Percentiles rank a stretch among this genome's conserved stretches.
These are phyloP conservation scores for Boechera divaricarpa DNA, from an alignment of 345 rosid genomes.

Conservation along the genomic window DNA sequence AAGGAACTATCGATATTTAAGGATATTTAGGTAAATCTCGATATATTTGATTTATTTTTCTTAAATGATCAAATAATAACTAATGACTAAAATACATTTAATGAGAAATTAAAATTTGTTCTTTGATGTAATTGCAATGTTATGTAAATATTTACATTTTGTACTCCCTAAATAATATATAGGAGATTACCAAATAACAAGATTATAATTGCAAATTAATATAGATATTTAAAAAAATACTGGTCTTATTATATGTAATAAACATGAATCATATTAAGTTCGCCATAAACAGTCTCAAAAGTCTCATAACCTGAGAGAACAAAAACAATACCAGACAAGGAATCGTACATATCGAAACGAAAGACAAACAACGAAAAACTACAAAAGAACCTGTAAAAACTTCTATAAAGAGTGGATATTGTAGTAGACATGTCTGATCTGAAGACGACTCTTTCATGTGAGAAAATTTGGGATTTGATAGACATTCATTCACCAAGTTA, in stretches of 20 bases:
- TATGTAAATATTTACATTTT: no score
- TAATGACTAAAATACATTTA: no score
- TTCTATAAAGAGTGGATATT: conserved; percentile 19
- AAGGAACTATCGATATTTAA: no score
- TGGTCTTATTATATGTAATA: not conserved
- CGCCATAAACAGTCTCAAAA: conserved; percentile 27
- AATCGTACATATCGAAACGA: conserved; percentile 14
- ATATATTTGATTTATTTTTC: no score
- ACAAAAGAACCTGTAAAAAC: conserved; percentile 12
- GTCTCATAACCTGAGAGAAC: conserved; percentile 29
- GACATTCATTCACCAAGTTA: conserved; percentile 21
- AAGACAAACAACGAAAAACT: not conserved
- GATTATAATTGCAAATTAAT: no score
- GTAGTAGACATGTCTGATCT: not conserved
- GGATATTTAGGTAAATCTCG: no score
- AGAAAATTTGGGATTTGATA: conserved; percentile 10
- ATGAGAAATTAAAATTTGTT: no score
- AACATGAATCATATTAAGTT: not conserved
- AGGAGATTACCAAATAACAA: no score
- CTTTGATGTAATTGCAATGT: no score
- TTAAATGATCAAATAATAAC: no score
- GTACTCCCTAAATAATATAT: no score
- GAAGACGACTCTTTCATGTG: conserved; percentile 16
- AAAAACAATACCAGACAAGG: conserved; percentile 11
- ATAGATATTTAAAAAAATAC: no score